Percentiles rank a stretch among this genome's conserved stretches.
These are phyloP conservation scores for Colletotrichum simmondsii DNA, from an alignment of 2,329 filamentous ascomycete species.

Conservation along the genomic window DNA sequence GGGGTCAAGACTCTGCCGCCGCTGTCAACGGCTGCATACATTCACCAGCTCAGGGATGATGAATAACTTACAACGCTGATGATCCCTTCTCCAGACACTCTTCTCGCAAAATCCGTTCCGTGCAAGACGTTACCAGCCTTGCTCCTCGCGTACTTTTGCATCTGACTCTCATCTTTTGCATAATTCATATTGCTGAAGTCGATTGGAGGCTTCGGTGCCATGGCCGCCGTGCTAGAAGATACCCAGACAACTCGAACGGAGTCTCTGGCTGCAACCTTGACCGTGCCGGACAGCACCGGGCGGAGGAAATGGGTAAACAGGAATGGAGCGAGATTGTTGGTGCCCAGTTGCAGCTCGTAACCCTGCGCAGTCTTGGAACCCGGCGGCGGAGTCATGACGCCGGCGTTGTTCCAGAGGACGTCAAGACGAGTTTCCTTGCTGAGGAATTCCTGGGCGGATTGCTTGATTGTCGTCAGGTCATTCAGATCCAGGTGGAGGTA, in stretches of 20 bases:
- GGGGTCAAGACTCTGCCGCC: conserved; percentile 9
- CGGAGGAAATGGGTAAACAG: conserved; percentile 44
- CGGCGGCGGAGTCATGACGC: conserved; percentile 48
- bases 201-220: conserved; percentile 38
- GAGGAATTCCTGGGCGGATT: conserved; percentile 38
- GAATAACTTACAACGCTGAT: background rate
- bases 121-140: conserved; percentile 44
- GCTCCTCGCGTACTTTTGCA: conserved; percentile 42
- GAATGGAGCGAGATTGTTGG: conserved; percentile 42
- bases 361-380: conserved; percentile 48
- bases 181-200: conserved; percentile 45
- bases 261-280: conserved; percentile 35
- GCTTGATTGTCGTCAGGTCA: conserved; percentile 40
- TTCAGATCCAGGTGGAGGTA: conserved; percentile 50
- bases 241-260: conserved; percentile 44
- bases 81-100: conserved; percentile 14
- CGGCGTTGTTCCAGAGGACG: conserved; percentile 54
- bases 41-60: no score
- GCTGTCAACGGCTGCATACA: background rate
- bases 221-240: conserved; percentile 38
- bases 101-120: conserved; percentile 41
- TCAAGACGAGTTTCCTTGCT: conserved; percentile 43
- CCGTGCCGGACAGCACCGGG: conserved; percentile 39
- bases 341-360: conserved; percentile 44
- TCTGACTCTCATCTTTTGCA: conserved; percentile 36